Conservation (phyloP, 345 rosid genomes). For the Anacardium occidentale region DNA sequence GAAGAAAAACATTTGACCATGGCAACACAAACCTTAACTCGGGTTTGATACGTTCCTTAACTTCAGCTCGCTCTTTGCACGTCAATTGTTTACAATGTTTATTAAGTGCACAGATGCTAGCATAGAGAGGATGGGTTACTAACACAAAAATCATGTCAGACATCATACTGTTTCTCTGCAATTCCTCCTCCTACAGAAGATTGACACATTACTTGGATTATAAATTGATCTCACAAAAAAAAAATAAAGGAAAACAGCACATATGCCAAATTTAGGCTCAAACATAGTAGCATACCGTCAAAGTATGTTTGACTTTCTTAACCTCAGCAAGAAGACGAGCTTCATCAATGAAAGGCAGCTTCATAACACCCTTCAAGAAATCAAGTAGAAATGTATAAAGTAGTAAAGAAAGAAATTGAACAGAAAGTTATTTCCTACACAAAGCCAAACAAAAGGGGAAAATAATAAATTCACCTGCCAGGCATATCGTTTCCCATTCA, state of each 20-base stretch:
- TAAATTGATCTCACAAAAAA: neutral
- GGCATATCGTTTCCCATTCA: conserved; percentile 84
- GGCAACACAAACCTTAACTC: conserved; percentile 64
- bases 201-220: neutral
- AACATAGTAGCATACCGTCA: conserved; percentile 60
- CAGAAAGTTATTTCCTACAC: neutral
- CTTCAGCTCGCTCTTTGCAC: conserved; percentile 38
- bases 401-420: neutral
- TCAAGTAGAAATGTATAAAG: conserved; percentile 1
- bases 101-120: conserved; percentile 64
- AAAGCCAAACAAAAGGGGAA: neutral
- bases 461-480: conserved; percentile 69
- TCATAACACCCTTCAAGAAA: conserved; percentile 64
- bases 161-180: conserved; percentile 69
- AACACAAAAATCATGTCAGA: conserved; percentile 77
- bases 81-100: conserved; percentile 51
- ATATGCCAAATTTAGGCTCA: no score
- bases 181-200: conserved; percentile 68
- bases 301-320: conserved; percentile 52
- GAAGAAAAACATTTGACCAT: neutral
- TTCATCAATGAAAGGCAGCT: conserved; percentile 92
- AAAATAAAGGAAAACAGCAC: neutral
- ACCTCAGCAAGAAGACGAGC: conserved; percentile 77
- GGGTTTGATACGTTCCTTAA: conserved; percentile 58
- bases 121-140: conserved; percentile 71